A percentile compares a stretch with the other conserved stretches of the same genome.
Evolutionary conservation across 495 filamentous ascomycete species (phyloP).

Genomic region (Penicillium maclennaniae): DNA sequence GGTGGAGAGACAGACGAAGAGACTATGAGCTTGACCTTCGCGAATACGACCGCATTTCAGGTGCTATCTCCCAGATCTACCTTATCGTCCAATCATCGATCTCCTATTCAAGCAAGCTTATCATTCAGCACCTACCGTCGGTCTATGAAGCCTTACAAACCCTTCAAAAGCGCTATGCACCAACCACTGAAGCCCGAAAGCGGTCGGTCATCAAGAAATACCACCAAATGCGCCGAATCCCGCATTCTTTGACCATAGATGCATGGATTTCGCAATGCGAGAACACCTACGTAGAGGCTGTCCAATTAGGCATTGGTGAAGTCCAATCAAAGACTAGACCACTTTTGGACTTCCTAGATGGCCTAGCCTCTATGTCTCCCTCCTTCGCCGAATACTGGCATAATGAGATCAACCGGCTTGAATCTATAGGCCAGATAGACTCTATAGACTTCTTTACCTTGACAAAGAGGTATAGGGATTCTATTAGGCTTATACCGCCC

Average conservation of each 20-base stretch:
- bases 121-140: background rate
- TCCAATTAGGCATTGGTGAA: background rate
- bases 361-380: background rate
- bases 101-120: background rate
- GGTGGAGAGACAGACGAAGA: background rate
- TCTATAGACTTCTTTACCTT: background rate
- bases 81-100: background rate
- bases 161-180: background rate
- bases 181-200: background rate
- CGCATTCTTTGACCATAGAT: background rate
- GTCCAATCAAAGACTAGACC: background rate
- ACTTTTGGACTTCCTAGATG: background rate
- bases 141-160: background rate
- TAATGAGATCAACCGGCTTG: background rate
- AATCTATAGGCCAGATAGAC: background rate
- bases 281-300: background rate
- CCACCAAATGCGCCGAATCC: background rate
- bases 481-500: background rate
- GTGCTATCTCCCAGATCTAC: background rate
- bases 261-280: background rate
- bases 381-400: background rate
- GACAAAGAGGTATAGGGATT: background rate
- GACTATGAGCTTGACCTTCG: background rate
- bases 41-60: background rate
- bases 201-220: background rate